Conservation (phyloP, 2,329 filamentous ascomycete species). For the Sclerotiophoma versabilis region DNA sequence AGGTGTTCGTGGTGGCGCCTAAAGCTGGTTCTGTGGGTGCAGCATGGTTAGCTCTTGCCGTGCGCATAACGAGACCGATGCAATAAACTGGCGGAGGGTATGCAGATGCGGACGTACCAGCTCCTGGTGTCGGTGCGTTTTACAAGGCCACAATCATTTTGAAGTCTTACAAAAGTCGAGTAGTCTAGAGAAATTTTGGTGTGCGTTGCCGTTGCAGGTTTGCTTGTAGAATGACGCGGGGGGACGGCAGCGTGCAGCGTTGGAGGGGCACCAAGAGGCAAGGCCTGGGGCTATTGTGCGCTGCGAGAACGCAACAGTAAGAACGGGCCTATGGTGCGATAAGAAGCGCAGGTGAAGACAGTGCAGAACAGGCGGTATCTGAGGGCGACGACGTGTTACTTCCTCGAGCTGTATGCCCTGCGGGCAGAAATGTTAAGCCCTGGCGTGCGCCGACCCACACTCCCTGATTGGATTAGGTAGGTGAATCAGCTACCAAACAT, state of each 20-base stretch:
- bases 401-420: constrained; percentile 13
- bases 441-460: constrained; percentile 16
- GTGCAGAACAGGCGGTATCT: constrained; percentile 18
- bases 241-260: constrained; percentile 32
- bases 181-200: constrained; percentile 29
- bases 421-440: constrained; percentile 24
- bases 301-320: constrained; percentile 27
- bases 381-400: constrained; percentile 17
- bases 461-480: constrained; percentile 15
- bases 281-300: constrained; percentile 26
- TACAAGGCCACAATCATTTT: constrained; percentile 46
- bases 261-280: constrained; percentile 10
- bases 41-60: constrained; percentile 42
- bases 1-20: constrained; percentile 31
- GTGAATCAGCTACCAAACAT: constrained; percentile 5
- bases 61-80: constrained; percentile 28
- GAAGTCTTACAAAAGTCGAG: constrained; percentile 23
- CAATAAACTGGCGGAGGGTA: constrained; percentile 31
- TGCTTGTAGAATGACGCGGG: constrained; percentile 43
- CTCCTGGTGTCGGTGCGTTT: constrained; percentile 38
- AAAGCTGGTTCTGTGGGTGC: constrained; percentile 39
- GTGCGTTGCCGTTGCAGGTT: constrained; percentile 37
- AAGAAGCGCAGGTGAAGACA: constrained; percentile 16
- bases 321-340: constrained; percentile 38
- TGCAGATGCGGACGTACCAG: constrained; percentile 41